Conservation (phyloP, 73 alveolate species). For the Symbiodinium pilosum region DNA sequence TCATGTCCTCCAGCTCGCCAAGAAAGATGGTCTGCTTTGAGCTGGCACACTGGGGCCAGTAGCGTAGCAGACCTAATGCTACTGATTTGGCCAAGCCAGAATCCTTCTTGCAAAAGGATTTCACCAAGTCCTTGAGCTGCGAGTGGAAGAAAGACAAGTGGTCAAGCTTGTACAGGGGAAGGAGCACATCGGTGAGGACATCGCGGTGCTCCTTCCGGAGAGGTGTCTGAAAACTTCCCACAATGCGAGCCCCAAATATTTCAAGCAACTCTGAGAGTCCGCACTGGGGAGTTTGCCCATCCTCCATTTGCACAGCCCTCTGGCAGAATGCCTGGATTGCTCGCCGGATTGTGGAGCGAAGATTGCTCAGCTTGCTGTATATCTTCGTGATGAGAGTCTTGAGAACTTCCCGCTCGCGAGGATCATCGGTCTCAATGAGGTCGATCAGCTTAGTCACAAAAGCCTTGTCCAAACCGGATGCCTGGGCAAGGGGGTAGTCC, state of each 20-base stretch:
- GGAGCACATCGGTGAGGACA: not conserved
- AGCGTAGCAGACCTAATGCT: conserved; percentile 46
- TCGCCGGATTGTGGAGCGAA: conserved; percentile 61
- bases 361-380: conserved; percentile 38
- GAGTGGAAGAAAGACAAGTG: conserved; percentile 41
- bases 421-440: conserved; percentile 62
- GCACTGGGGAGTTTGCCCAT: conserved; percentile 66
- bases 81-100: conserved; percentile 19
- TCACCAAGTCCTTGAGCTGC: conserved; percentile 53
- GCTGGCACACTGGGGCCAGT: conserved; percentile 94
- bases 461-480: conserved; percentile 48
- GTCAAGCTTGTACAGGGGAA: conserved; percentile 88
- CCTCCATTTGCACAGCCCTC: conserved; percentile 42
- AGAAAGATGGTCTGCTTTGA: conserved; percentile 67
- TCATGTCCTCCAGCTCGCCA: conserved; percentile 72
- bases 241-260: conserved; percentile 10
- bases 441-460: conserved; percentile 7
- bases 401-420: conserved; percentile 39
- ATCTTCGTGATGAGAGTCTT: conserved; percentile 17
- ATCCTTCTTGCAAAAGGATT: conserved; percentile 63
- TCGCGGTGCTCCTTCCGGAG: conserved; percentile 24
- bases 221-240: conserved; percentile 44
- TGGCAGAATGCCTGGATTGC: conserved; percentile 56
- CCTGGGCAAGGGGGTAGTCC: not conserved
- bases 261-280: conserved; percentile 51